Percentiles rank a stretch among this genome's conserved stretches.
Conservation (phyloP, 2,329 filamentous ascomycete genomes). For the Aspergillus eucalypticola region DNA sequence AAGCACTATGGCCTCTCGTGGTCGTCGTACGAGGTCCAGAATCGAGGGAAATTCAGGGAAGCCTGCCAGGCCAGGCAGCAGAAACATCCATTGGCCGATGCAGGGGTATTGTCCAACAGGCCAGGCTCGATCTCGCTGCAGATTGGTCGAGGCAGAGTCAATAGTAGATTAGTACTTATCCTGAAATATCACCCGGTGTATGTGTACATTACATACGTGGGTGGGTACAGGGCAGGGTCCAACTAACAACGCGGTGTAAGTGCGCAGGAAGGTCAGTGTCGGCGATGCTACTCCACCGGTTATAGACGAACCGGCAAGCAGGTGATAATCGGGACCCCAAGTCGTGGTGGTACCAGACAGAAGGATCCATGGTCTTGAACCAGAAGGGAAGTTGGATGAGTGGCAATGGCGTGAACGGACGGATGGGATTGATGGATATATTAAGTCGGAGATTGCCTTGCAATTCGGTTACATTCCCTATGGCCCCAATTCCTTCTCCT, state of each 20-base stretch:
- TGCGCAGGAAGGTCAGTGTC: background rate
- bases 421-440: background rate
- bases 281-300: background rate
- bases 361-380: background rate
- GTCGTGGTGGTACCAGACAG: background rate
- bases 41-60: no score
- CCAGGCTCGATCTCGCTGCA: background rate
- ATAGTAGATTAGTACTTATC: background rate
- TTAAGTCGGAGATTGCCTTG: background rate
- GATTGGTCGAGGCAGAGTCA: background rate
- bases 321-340: background rate
- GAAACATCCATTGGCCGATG: no score
- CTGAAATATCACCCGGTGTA: background rate
- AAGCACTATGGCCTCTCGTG: no score
- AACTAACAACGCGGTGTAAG: background rate
- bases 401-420: background rate
- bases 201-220: background rate
- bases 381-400: background rate
- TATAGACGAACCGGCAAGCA: background rate
- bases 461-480: background rate
- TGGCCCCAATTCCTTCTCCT: background rate
- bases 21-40: background rate
- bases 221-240: background rate
- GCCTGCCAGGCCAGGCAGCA: no score
- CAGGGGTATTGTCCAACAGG: no score